Base-by-base conservation (phyloP, 305 asterid species). In the Caryopteris hybrid region DNA sequence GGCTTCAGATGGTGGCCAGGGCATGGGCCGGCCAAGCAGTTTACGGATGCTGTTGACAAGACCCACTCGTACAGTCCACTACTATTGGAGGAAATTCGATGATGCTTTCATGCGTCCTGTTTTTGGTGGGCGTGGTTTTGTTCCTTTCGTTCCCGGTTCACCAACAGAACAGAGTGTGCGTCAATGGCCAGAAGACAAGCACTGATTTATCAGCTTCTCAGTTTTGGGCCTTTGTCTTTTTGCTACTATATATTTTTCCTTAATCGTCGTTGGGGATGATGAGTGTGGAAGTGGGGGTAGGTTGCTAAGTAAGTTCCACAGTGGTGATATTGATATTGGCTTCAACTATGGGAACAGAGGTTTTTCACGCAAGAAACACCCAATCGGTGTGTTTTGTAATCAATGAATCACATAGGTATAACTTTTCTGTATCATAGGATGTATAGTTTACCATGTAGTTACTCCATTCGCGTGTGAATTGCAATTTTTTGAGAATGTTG, bases 111-210 rank as follows among this genome's bases (percentile, higher is more conserved):
- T 92, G 98, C 96, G 96, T 39, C 98, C 96, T 0, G 91, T 85
- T 59, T 92, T 92, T 34, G 98, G 98, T 23, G 98, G 98, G 14
- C 94, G 98, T 62, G 98, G 98, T 9, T 92, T 92, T 5, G 95
- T 85, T 5, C 97, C 93, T 0, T 90, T 38, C 5, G 88, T 84
- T 4, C 95, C 97, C 0, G 91, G 96, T 62, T 90, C 98, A 11
- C 98, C 98, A 0, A 88, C 81, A 0, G 96, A 92, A 63, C 84
- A 69, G 54, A 82, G 77, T 12, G 60, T 60, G 61, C 77, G 4
- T 29, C 66, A 64, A n/a, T 74, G 53, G 74, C 79, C 59, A 10
- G 86, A 68, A 63, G 64, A 29, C 55, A 72, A 78, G 52, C 69
- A 33, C 7, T 68, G 61, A 59, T 36, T 39, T 38, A 10, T 51